These are phyloP conservation scores for Saprolegnia parasitica DNA, from an alignment of 352 stramenopile species.

Conservation along the genomic window DNA sequence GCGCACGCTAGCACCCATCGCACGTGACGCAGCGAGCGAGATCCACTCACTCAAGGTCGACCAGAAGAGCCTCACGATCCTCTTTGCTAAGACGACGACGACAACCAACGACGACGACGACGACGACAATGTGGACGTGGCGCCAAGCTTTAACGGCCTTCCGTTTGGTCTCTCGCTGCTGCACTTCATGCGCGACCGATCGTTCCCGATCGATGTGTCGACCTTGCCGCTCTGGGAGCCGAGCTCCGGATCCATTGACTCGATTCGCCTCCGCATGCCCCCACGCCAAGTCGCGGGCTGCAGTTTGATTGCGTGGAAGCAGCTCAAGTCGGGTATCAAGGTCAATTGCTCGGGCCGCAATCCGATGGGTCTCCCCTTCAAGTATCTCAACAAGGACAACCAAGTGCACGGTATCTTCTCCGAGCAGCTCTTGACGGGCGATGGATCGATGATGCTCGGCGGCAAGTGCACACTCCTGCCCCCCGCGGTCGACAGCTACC, in stretches of 20 bases:
- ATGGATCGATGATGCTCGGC: conserved; percentile 73
- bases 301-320: conserved; percentile 45
- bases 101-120: background rate
- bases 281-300: conserved; percentile 42
- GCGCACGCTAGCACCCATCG: conserved; percentile 39
- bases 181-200: conserved; percentile 70
- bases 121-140: background rate
- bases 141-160: background rate
- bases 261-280: conserved; percentile 46
- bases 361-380: conserved; percentile 57
- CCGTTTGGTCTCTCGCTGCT: conserved; percentile 50
- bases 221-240: conserved; percentile 32
- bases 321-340: conserved; percentile 56
- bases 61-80: background rate
- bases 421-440: conserved; percentile 67
- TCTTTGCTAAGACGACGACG: background rate
- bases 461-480: conserved; percentile 74
- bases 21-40: conserved; percentile 38
- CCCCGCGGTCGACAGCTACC: conserved; percentile 50
- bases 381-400: conserved; percentile 31
- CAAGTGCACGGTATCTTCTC: conserved; percentile 61
- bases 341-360: conserved; percentile 56
- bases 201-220: conserved; percentile 64
- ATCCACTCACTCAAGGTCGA: conserved; percentile 29
- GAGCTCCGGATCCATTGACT: conserved; percentile 31